Base-by-base conservation (phyloP, 441 rosid species). In the Pelargonium australe region DNA sequence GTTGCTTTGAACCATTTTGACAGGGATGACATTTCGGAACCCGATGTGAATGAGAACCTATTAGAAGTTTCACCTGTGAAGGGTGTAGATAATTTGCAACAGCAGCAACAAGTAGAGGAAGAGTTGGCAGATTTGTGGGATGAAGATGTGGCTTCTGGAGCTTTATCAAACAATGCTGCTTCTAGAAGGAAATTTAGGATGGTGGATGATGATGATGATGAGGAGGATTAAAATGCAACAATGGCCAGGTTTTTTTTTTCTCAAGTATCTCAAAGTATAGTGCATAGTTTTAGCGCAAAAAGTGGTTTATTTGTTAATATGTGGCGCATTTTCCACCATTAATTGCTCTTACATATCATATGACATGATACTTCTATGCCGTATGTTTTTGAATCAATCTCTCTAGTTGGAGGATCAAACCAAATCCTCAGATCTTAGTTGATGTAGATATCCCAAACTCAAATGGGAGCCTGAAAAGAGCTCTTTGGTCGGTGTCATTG, bases 141-240 rank as follows among this genome's bases (percentile, higher is more conserved):
- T 55, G 88, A 75, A 23, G 88, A 75, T 31, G 72, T 51, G 40
- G 34, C 72, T 19, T 16, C 75, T 17, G 75, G 5, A 28, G 71
- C 74, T 13, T 53, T 71, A 34, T 28, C 71, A 8, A 71, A 67
- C 71, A 82, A 76, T 68, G 74, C 88, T 41, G 77, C 77, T 58
- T 72, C 69, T 69, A 84, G 86, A 76, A 87, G 96, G 78, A 88
- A 84, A 71, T 8, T 81, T 78, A 84, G 89, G 80, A 81, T 91
- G 84, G 85, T 89, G 20, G 69, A 82, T 66, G 97, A 88, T 73
- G 69, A 81, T 65, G 97, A 88, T 73, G 71, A 81, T 65, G 97
- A 88, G 72, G 71, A 84, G n/a, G 90, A 84, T 63, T 89, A 80
- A 71, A 66, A 47, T 19, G 60, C 58, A 75, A 67, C 47, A 70